A percentile compares a stretch with the other conserved stretches of the same genome.
phyloP scores from a whole-genome alignment of 306 rosid species.

The Senna tora region DNA sequence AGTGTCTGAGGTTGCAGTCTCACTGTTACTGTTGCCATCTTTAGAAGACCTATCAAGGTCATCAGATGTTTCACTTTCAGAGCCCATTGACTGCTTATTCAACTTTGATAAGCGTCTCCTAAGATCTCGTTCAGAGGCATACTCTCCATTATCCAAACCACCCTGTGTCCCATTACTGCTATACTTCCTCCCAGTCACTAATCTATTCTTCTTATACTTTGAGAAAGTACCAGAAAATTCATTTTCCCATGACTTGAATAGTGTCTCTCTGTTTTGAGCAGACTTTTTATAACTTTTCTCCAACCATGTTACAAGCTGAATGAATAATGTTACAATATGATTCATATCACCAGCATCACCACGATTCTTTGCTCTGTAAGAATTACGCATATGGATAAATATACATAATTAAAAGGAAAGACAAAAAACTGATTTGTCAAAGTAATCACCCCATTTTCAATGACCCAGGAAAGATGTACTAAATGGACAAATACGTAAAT shows the following conservation, averaged over 20 bases:
- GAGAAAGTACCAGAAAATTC: constrained; percentile 54
- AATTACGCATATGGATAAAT: constrained; percentile 30
- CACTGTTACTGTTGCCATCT: constrained; percentile 77
- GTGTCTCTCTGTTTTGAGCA: constrained; percentile 59
- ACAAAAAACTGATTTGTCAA: not conserved
- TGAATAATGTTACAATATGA: constrained; percentile 67
- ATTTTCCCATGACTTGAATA: constrained; percentile 65
- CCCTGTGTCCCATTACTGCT: constrained; percentile 74
- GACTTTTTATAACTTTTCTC: constrained; percentile 63
- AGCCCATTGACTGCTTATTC: constrained; percentile 75
- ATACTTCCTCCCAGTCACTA: constrained; percentile 70
- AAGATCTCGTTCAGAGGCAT: constrained; percentile 86
- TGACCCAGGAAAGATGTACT: constrained; percentile 16
- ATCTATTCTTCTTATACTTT: constrained; percentile 78
- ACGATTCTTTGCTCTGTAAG: constrained; percentile 75
- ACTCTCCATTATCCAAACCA: constrained; percentile 65
- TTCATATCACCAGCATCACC: constrained; percentile 82
- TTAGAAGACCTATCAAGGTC: constrained; percentile 78
- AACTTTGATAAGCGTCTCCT: constrained; percentile 77
- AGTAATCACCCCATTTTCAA: not conserved
- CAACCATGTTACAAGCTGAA: constrained; percentile 77
- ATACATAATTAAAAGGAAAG: not conserved
- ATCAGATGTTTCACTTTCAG: constrained; percentile 93
- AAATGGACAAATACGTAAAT: constrained; percentile 28
- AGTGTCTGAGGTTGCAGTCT: constrained; percentile 60